These are phyloP conservation scores for Metschnikowia shivogae DNA, from an alignment of 805 yeast genomes.

Conservation along the genomic window DNA sequence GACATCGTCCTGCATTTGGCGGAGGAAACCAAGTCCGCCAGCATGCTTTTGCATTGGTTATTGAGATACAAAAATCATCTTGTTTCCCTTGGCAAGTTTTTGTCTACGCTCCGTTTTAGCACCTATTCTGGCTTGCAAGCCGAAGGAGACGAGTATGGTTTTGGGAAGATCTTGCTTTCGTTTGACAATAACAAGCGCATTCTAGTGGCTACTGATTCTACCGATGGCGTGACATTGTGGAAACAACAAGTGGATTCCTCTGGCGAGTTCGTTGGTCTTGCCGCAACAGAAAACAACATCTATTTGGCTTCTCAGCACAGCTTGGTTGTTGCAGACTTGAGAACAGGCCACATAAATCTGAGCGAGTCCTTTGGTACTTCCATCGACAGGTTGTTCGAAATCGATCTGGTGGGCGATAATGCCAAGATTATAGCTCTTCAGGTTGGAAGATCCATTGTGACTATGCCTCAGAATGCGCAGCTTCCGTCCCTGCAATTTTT, in stretches of 20 bases:
- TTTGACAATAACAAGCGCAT: constrained; percentile 18
- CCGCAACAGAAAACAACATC: constrained; percentile 6
- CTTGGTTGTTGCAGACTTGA: constrained; percentile 12
- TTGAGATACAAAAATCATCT: constrained; percentile 31
- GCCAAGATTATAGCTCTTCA: constrained; percentile 11
- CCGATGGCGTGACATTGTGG: constrained; percentile 11
- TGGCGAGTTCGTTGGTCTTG: constrained; percentile 5
- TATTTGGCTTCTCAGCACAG: constrained; percentile 11
- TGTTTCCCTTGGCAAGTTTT: constrained; percentile 28
- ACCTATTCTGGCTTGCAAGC: background rate
- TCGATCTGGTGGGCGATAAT: background rate
- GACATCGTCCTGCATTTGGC: constrained; percentile 31
- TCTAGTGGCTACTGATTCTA: constrained; percentile 12
- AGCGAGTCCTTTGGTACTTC: background rate
- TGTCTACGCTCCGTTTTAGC: constrained; percentile 1
- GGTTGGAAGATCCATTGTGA: constrained; percentile 4
- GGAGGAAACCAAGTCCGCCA: constrained; percentile 24
- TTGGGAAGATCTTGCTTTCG: constrained; percentile 30
- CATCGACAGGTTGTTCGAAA: constrained; percentile 7
- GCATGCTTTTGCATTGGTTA: constrained; percentile 25
- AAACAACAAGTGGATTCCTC: background rate
- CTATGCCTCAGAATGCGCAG: background rate
- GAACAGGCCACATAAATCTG: constrained; percentile 9
- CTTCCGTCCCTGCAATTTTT: constrained; percentile 13
- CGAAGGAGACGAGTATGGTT: constrained; percentile 26